Base-by-base conservation (phyloP, 257 asterid genomes). In the Salvia splendens region DNA sequence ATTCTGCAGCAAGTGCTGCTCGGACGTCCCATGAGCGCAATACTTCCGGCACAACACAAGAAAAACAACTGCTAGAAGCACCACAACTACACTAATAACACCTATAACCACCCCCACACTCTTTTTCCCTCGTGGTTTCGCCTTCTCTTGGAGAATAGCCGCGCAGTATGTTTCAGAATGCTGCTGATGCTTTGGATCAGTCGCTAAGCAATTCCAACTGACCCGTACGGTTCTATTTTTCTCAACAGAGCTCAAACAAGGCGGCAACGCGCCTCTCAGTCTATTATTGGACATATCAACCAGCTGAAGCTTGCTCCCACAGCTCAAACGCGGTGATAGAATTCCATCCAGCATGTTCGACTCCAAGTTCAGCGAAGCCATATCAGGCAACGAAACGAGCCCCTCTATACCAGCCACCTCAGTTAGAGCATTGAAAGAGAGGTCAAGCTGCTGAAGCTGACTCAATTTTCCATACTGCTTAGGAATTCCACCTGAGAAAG, bases 231-330 rank as follows among this genome's bases (percentile, higher is more conserved):
- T 73, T 64, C 63, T 76, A 3, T 41, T 71, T 46, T 63, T 79
- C 59, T 48, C 65, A 6, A 36, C 64, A 24, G 76, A 52, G 32
- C 83, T 85, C 79, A 87, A 79, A 71, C 95, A 87, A 3, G 86
- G 41, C 0, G 95, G 92, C 79, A 87, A 35, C 0, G 12, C 10
- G 6, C 95, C 95, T 5, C 48, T 79, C 68, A 87, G 47, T 78
- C 83, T 78, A 66, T 87, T 87, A 61, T 85, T 78, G 5, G 95
- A 83, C 15, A 87, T 71, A 74, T 87, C 92, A 41, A 87, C 88
- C 41, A 28, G 56, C 28, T 55, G 77, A 60, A 83, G 82, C 63
- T 71, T 75, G 14, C 58, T 40, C 3, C 87, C 85, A 70, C 95
- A 87, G 12, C 54, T 77, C 76, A 83, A 35, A 41, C 54, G 74